Evolutionary conservation across 108 stramenopile genomes (phyloP), one percentile per base, ranked within the genome.

Genomic region (Nitzschia palea): DNA sequence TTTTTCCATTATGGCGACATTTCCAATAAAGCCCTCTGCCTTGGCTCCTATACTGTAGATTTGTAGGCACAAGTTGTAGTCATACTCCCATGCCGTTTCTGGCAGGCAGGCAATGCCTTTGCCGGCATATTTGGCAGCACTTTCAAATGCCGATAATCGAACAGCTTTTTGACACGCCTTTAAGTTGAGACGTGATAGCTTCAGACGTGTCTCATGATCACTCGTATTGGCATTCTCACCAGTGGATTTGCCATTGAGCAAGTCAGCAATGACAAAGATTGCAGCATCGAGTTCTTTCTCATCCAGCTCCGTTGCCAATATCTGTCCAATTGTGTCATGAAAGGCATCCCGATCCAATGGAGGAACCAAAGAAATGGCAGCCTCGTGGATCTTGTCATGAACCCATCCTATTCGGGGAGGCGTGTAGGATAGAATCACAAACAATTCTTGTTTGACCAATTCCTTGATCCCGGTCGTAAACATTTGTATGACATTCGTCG

Each of bases 91-190:
- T 23, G 29, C 6, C 55, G 44, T 40, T 6, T 6, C 18, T 6
- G 65, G 73, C 12, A 67, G 27, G 0, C 20, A 28, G 6, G 4
- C 55, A 10, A 73, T 73, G 20, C 71, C 71, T 34, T 65, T 65
- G 14, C 23, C 59, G 23, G 55, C 35, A 29, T 68, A 73, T 30
- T 34, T 33, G 10, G 68, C 68, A 3, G 80, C 76, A 8, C 25
- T 25, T 9, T 48, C 56, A 35, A 60, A 78, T 14, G 72, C 62
- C 8, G 76, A 82, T n/a, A 57, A 31, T 6, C 26, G 30, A 2
- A 70, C 35, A 4, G 76, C 59, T 28, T 55, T 64, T 0, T 33
- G n/a, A 22, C 63, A 52, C 15, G 80, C 77, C 43, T 56, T 35
- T 22, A 61, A 29, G 36, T 77, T 78, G 25, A 76, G 54, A 23